Conservation (phyloP, 225 moss, liverwort and hornwort species). For the Sphagnum tenellum region DNA sequence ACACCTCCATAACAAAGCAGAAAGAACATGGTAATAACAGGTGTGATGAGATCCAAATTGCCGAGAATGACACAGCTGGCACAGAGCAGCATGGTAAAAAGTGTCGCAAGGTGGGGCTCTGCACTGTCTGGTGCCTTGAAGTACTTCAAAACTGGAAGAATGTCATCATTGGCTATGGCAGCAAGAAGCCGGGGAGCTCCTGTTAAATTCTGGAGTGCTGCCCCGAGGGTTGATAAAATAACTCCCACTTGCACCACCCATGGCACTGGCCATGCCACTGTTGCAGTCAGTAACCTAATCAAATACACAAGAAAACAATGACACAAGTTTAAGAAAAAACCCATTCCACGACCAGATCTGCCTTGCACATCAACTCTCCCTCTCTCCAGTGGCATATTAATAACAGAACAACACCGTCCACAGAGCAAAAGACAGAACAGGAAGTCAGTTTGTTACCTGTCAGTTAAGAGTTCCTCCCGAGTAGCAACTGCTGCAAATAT, state of each 20-base stretch:
- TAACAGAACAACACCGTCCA: too few species aligned
- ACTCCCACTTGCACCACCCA: constrained; percentile 98
- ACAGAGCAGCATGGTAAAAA: constrained; percentile 94
- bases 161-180: constrained; percentile 97
- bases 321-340: too few species aligned
- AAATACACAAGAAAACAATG: constrained; percentile 5
- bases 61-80: constrained; percentile 96
- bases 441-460: constrained; percentile 36
- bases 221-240: constrained; percentile 93
- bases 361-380: too few species aligned
- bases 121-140: constrained; percentile 89
- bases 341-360: too few species aligned
- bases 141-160: constrained; percentile 81
- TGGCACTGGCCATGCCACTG: constrained; percentile 91
- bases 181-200: constrained; percentile 95
- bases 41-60: constrained; percentile 93
- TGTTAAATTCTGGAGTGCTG: constrained; percentile 97
- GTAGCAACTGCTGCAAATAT: constrained; percentile 97
- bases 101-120: constrained; percentile 91
- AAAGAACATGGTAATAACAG: constrained; percentile 97
- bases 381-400: too few species aligned
- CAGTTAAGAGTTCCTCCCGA: constrained; percentile 77
- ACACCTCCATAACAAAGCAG: constrained; percentile 97
- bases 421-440: too few species aligned
- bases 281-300: constrained; percentile 91